Evolutionary conservation across 495 filamentous ascomycete species (phyloP).

Genomic region (Penicillium dipodomyicola): DNA sequence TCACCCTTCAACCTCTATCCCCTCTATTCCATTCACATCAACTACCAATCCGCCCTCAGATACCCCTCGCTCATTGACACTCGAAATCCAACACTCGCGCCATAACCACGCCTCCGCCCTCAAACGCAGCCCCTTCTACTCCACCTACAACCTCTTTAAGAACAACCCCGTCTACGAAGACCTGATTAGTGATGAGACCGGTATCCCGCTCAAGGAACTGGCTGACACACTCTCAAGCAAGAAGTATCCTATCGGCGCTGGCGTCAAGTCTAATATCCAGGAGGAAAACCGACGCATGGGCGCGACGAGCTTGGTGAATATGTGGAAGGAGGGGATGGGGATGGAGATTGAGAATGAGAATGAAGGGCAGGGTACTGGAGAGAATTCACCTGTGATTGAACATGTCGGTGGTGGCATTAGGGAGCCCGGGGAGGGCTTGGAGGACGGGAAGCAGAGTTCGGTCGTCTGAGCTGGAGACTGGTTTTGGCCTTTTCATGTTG

Average conservation of each 20-base stretch:
- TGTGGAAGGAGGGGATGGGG: conserved; percentile 27
- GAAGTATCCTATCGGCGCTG: conserved; percentile 19
- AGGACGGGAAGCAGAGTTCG: too few relatives aligned
- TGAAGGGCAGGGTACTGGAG: background rate
- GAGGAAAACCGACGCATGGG: conserved; percentile 22
- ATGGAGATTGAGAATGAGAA: conserved; percentile 2
- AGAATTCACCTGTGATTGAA: background rate
- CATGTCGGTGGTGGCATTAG: background rate
- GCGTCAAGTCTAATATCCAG: conserved; percentile 17
- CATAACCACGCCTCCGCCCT: conserved; percentile 30
- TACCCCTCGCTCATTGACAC: conserved; percentile 17
- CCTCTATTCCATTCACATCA: conserved; percentile 3
- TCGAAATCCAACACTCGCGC: conserved; percentile 25
- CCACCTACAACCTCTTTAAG: conserved; percentile 19
- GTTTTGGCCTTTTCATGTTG: background rate
- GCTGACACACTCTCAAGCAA: conserved; percentile 30
- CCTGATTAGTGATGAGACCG: conserved; percentile 21
- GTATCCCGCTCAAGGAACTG: conserved; percentile 29
- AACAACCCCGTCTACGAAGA: conserved; percentile 25
- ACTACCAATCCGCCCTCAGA: background rate
- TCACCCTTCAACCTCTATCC: conserved; percentile 1
- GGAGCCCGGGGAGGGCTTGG: background rate
- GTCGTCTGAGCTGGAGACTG: background rate
- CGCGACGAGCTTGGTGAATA: conserved; percentile 26
- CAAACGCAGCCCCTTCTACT: conserved; percentile 35